Conservation (phyloP, 257 asterid genomes). For the Petrea volubilis region DNA sequence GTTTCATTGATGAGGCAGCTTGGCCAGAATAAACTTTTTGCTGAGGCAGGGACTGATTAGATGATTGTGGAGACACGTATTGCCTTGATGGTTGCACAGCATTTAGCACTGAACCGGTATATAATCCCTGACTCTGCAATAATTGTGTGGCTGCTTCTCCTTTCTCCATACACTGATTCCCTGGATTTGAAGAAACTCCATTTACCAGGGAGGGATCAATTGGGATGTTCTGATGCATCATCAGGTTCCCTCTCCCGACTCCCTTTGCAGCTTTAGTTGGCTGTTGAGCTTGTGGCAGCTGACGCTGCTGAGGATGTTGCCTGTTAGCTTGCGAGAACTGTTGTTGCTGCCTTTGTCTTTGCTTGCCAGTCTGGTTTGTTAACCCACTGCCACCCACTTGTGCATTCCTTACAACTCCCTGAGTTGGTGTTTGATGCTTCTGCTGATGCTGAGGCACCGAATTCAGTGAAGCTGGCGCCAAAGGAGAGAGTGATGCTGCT, state of each 20-base stretch:
- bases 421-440: slow-evolving; percentile 63
- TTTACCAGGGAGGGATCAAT: slow-evolving; percentile 45
- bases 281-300: slow-evolving; percentile 63
- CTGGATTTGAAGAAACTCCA: slow-evolving; percentile 58
- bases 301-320: slow-evolving; percentile 63
- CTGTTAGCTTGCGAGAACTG: slow-evolving; percentile 46
- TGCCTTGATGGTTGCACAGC: slow-evolving; percentile 51
- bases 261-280: slow-evolving; percentile 74
- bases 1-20: slow-evolving; percentile 47
- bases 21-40: slow-evolving; percentile 56
- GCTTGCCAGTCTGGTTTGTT: slow-evolving; percentile 47
- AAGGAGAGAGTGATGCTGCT: slow-evolving; percentile 52
- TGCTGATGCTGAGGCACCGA: slow-evolving; percentile 65
- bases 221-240: slow-evolving; percentile 57
- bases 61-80: slow-evolving; percentile 47
- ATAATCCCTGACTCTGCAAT: slow-evolving; percentile 48
- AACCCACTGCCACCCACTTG: slow-evolving; percentile 54
- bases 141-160: slow-evolving; percentile 49
- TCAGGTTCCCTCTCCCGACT: slow-evolving; percentile 56
- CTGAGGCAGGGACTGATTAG: slow-evolving; percentile 57
- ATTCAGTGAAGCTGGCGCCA: slow-evolving; percentile 46
- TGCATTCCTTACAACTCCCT: slow-evolving; percentile 54
- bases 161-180: slow-evolving; percentile 43
- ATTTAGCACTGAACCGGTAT: slow-evolving; percentile 45
- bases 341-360: slow-evolving; percentile 40